Evolutionary conservation across 2,329 filamentous ascomycete species (phyloP).

Genomic region (Lachnellula hyalina): DNA sequence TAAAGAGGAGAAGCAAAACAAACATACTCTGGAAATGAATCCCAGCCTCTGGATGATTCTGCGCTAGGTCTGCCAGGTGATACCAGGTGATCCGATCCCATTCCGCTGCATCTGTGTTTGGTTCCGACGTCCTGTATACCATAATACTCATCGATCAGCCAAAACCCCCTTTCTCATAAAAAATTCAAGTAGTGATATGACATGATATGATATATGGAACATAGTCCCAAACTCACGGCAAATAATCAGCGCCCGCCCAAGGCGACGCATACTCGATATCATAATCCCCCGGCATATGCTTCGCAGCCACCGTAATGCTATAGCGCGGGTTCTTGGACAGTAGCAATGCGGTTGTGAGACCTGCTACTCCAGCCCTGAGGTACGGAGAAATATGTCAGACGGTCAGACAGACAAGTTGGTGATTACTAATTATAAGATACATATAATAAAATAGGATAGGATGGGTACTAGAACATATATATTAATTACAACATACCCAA

Average conservation of each 20-base stretch:
- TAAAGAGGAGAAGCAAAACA: not conserved
- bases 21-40: slow-evolving; percentile 65
- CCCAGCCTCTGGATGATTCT: slow-evolving; percentile 58
- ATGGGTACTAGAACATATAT: not conserved
- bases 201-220: not conserved
- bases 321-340: slow-evolving; percentile 50
- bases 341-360: slow-evolving; percentile 58
- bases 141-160: too few relatives aligned
- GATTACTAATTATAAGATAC: too few relatives aligned
- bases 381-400: too few relatives aligned
- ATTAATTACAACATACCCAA: not conserved
- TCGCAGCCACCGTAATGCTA: slow-evolving; percentile 66
- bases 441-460: too few relatives aligned
- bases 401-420: too few relatives aligned
- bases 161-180: not conserved
- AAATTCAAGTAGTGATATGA: not conserved
- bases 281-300: slow-evolving; percentile 89
- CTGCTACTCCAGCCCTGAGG: slow-evolving; percentile 51
- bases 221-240: slow-evolving; percentile 1
- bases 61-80: slow-evolving; percentile 1
- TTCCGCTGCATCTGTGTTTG: slow-evolving; percentile 31
- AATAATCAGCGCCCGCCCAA: slow-evolving; percentile 75
- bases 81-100: slow-evolving; percentile 39
- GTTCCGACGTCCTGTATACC: not conserved
- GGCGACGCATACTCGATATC: slow-evolving; percentile 84